Evolutionary conservation across 2,329 filamentous ascomycete species (phyloP), one percentile per base, ranked within the genome.

Genomic region (Rugonectria rugulosa): DNA sequence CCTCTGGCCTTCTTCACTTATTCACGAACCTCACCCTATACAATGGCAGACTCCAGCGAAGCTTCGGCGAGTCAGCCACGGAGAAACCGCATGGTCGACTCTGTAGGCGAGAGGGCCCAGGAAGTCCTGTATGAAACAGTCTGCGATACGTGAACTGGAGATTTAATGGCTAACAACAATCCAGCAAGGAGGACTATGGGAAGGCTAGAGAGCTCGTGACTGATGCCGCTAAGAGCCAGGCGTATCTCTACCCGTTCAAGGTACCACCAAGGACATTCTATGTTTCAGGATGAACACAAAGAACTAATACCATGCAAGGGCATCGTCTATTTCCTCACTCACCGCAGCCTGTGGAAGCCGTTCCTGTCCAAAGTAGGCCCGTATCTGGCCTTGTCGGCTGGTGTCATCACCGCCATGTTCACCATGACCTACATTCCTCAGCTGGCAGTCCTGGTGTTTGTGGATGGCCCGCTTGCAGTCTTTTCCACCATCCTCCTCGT

Each of bases 211-310:
- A 74, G 14, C 78, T 92, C 31, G 81, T 91, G 36, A 75, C 81
- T 34, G 86, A 91, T 67, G 90, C 91, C 26, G 84, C 87, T 46
- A 85, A 81, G 65, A 96, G 92, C 61, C 85, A 87, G 44, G 86
- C 92, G 20, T 97, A 95, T 70, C 74, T 96, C 60, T 97, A 97
- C 74, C 94, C 94, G 21, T 81, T 97, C 74, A 92, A 83, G 79
- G 81, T 83, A 70, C 26, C 57, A 48, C 17, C 15, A 14, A 38
- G 17, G 31, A 43, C 9, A 32, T 21, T n/a, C 26, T 20, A 34
- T 53, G 32, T 32, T 37, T 36, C 31, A 14, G 14, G 8, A 11
- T 26, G 48, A 40, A 10, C 15, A 19, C 32, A 50, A 53, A 64
- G 26, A 31, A 31, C 48, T 61, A 47, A 60, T 24, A 59, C 45